Base-by-base conservation (phyloP, 139 green algal species). In the Auxenochlorella pyrenoidosa region DNA sequence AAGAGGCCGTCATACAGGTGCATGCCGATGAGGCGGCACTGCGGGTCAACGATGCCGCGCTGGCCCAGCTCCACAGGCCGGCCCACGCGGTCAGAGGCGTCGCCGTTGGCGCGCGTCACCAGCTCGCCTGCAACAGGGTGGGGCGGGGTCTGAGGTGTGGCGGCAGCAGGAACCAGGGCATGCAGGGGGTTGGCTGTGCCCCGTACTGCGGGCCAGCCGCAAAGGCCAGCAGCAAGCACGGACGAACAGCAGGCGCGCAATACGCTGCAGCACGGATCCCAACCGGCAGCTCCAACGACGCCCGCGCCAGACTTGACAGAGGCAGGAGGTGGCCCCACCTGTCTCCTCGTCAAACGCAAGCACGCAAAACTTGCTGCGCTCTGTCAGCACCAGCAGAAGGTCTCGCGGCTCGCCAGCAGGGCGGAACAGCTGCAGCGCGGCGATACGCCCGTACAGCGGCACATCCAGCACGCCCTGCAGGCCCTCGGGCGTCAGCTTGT, bases 1-100 rank as follows among this genome's bases (percentile, higher is more conserved):
- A 99, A 92, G 15, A 97, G 89, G 28, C 98, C 98, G 76, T 99
- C 95, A 84, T 99, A 99, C 65, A 99, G 91, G 90, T 99, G 97
- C 73, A 99, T 88, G 18, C 89, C 98, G 44, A 99, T 96, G 19
- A 95, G 73, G 13, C 94, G 90, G 80, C 90, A 95, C 16, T 94
- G 87, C 15, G 96, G 94, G 87, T 99, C 97, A 13, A 99, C 86
- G 10, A 96, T 89, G 34, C 90, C 95, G 41, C 98, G 90, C 89
- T 97, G 94, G 0, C 98, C 98, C 86, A 94, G 91, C 79, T 98
- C 96, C 2, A 90, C 88, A 0, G 96, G 95, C 1, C 95, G 90
- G 0, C 98, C 97, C 59, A 98, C 95, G 1, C 83, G 82, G 83
- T 99, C 97, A 1, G 88, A 81, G 2, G 97, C 91, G 86, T 99